phyloP scores from a whole-genome alignment of 495 filamentous ascomycete genomes.

The Hyaloscypha hepaticicola region DNA sequence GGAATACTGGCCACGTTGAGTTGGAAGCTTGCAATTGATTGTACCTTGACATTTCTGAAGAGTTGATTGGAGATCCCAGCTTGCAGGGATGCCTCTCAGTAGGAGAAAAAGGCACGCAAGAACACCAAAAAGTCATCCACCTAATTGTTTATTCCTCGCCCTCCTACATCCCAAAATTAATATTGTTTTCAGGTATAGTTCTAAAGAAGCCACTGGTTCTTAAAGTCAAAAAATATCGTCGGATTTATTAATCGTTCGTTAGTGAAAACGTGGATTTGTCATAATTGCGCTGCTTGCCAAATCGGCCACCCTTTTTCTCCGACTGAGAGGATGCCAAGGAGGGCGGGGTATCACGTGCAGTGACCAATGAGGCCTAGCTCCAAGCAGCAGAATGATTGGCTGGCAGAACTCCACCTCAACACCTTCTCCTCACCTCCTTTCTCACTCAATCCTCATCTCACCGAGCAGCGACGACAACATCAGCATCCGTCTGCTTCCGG shows the following conservation, averaged over 20 bases:
- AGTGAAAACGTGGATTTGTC: too few relatives aligned
- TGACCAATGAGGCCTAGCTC: too few relatives aligned
- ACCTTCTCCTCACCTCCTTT: not conserved
- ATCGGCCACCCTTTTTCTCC: too few relatives aligned
- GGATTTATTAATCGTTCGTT: too few relatives aligned
- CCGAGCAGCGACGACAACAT: not conserved
- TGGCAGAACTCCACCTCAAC: not conserved
- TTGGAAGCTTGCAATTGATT: not conserved
- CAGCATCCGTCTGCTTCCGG: not conserved
- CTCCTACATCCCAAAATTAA: too few relatives aligned
- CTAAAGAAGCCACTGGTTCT: too few relatives aligned
- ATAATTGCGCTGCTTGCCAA: too few relatives aligned
- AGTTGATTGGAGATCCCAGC: slow-evolving; percentile 1
- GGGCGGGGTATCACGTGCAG: not conserved
- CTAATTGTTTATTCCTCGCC: not conserved
- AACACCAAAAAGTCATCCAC: not conserved
- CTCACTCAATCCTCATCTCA: not conserved
- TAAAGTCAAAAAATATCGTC: too few relatives aligned
- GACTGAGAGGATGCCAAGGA: not conserved
- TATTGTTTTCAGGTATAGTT: too few relatives aligned
- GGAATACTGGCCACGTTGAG: slow-evolving; percentile 17
- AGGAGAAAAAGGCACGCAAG: not conserved
- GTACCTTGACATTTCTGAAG: not conserved
- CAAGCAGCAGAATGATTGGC: not conserved
- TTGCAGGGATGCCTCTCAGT: not conserved